phyloP scores from a whole-genome alignment of 352 stramenopile genomes.

The Phytopythium cucurbitacearum region DNA sequence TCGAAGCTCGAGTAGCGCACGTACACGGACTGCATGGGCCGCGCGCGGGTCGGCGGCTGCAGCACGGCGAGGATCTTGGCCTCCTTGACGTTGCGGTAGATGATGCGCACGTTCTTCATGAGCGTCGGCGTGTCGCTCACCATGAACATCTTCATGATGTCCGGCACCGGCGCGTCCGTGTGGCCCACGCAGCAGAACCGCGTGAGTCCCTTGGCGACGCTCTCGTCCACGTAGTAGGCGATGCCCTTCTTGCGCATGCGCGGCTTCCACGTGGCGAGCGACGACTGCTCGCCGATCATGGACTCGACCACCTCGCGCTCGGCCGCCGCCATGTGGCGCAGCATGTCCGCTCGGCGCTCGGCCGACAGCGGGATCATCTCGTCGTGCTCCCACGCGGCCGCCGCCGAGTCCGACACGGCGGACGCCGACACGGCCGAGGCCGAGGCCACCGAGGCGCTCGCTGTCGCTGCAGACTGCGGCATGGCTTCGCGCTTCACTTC shows the following conservation, averaged over 20 bases:
- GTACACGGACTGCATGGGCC: conserved; percentile 25
- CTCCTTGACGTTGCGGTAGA: conserved; percentile 48
- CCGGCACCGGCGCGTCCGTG: conserved; percentile 25
- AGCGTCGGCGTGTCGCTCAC: conserved; percentile 33
- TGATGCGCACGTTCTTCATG: conserved; percentile 40
- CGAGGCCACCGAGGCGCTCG: neutral
- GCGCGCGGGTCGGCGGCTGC: conserved; percentile 10
- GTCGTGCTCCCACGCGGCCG: conserved; percentile 7
- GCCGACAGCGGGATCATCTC: conserved; percentile 13
- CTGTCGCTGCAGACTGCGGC: neutral
- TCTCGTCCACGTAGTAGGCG: conserved; percentile 45
- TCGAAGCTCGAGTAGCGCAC: conserved; percentile 34
- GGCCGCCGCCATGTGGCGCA: conserved; percentile 13
- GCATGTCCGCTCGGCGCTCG: conserved; percentile 15
- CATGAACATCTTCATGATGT: conserved; percentile 50
- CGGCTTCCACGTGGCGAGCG: conserved; percentile 22
- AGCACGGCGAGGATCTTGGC: conserved; percentile 42
- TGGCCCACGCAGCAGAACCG: conserved; percentile 48
- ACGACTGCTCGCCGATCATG: conserved; percentile 16
- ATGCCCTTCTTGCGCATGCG: conserved; percentile 29
- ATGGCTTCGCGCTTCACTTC: neutral
- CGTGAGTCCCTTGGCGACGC: conserved; percentile 24
- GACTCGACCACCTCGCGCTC: conserved; percentile 18
- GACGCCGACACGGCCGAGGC: neutral
- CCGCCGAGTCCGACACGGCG: neutral